These are phyloP conservation scores for Avena atlantica DNA, from an alignment of 176 grass and related monocot genomes.

Conservation along the genomic window DNA sequence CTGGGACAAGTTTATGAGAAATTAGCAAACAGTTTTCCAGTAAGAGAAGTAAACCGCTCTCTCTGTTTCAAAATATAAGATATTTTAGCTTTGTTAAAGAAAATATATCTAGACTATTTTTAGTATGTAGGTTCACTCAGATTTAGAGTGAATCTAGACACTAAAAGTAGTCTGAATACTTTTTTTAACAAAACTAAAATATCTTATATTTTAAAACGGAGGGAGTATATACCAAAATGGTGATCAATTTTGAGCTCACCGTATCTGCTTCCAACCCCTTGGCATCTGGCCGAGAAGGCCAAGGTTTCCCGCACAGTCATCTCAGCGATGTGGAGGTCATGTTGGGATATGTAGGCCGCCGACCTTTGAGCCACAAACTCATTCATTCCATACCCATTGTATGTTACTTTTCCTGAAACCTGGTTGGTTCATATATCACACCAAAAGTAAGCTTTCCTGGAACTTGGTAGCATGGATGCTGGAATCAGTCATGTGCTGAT, in stretches of 20 bases:
- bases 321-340: constrained; percentile 81
- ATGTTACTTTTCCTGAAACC: constrained; percentile 68
- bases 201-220: too few species aligned
- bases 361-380: constrained; percentile 76
- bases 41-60: neutral
- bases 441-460: neutral
- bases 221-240: neutral
- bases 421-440: constrained; percentile 36
- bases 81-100: too few species aligned
- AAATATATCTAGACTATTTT: too few species aligned
- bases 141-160: too few species aligned
- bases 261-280: constrained; percentile 80
- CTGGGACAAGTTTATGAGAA: constrained; percentile 32
- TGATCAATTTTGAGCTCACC: constrained; percentile 46
- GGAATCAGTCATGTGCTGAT: constrained; percentile 8
- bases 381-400: constrained; percentile 74
- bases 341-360: constrained; percentile 75
- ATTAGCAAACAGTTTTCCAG: constrained; percentile 26
- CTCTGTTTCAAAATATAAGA: too few species aligned
- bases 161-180: too few species aligned
- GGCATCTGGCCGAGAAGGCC: constrained; percentile 71
- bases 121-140: too few species aligned
- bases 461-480: neutral
- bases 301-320: constrained; percentile 82
- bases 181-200: too few species aligned